Conservation (phyloP, 2,329 filamentous ascomycete genomes). For the Cytospora leucostoma region DNA sequence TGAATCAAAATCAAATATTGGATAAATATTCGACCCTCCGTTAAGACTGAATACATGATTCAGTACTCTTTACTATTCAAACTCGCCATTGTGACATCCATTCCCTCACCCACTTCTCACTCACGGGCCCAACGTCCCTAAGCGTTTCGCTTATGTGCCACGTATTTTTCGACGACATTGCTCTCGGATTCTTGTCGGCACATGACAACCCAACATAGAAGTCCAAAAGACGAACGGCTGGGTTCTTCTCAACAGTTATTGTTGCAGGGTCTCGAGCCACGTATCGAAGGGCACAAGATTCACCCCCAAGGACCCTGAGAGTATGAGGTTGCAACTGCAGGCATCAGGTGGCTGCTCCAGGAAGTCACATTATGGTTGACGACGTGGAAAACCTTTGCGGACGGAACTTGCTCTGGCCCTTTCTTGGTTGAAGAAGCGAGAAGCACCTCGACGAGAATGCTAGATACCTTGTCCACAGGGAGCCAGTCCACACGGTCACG, state of each 20-base stretch:
- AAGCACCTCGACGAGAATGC: conserved; percentile 29
- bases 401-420: not conserved
- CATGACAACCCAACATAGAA: not conserved
- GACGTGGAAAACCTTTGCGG: not conserved
- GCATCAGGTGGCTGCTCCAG: conserved; percentile 1
- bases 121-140: not conserved
- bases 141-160: not conserved
- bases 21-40: not conserved
- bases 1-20: not conserved
- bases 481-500: conserved; percentile 31
- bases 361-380: not conserved
- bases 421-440: not conserved
- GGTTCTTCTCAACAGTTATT: not conserved
- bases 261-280: not conserved
- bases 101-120: not conserved
- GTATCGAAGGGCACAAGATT: conserved; percentile 5
- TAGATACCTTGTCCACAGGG: conserved; percentile 32
- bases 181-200: not conserved
- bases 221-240: not conserved
- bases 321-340: not conserved
- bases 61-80: not conserved
- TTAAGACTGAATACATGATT: not conserved
- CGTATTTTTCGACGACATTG: not conserved
- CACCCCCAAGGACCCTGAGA: not conserved
- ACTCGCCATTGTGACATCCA: conserved; percentile 3